Evolutionary conservation across 192 early-diverging fungal species (phyloP).

Genomic region (Backusella morwellensis): DNA sequence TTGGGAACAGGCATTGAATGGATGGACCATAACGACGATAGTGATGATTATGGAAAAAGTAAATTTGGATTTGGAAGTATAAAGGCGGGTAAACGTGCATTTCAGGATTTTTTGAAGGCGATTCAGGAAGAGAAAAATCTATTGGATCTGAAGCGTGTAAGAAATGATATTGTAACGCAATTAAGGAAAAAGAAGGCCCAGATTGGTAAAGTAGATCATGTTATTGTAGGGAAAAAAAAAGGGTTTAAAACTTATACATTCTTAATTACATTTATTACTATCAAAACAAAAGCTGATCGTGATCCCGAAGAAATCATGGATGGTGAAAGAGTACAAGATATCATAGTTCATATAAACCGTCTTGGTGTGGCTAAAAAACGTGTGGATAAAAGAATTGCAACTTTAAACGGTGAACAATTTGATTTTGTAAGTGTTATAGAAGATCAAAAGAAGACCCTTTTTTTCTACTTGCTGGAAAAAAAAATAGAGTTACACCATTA

Average conservation of each 20-base stretch:
- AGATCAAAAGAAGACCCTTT: neutral
- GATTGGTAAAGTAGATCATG: conserved; percentile 40
- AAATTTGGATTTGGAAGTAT: conserved; percentile 16
- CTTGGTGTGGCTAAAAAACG: conserved; percentile 69
- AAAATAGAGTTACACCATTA: neutral
- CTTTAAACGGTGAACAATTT: conserved; percentile 47
- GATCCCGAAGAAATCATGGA: conserved; percentile 77
- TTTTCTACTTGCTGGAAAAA: neutral
- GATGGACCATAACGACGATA: neutral
- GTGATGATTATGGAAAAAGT: conserved; percentile 5
- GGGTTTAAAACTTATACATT: neutral
- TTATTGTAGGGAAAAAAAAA: neutral
- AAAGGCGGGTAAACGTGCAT: conserved; percentile 40
- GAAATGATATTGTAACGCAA: conserved; percentile 70
- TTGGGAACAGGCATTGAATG: neutral
- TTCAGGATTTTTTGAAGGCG: conserved; percentile 72
- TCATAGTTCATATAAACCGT: conserved; percentile 72
- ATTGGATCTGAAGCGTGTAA: conserved; percentile 59
- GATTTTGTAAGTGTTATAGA: conserved; percentile 34
- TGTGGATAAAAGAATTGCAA: conserved; percentile 70
- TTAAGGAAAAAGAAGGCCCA: conserved; percentile 63
- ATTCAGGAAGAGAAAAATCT: conserved; percentile 68
- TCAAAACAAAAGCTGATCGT: conserved; percentile 49
- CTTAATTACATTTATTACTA: conserved; percentile 20
- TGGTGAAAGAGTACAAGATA: conserved; percentile 71